Percentiles rank a stretch among this genome's conserved stretches.
phyloP scores from a whole-genome alignment of 495 filamentous ascomycete species.

The Lophium mytilinum region DNA sequence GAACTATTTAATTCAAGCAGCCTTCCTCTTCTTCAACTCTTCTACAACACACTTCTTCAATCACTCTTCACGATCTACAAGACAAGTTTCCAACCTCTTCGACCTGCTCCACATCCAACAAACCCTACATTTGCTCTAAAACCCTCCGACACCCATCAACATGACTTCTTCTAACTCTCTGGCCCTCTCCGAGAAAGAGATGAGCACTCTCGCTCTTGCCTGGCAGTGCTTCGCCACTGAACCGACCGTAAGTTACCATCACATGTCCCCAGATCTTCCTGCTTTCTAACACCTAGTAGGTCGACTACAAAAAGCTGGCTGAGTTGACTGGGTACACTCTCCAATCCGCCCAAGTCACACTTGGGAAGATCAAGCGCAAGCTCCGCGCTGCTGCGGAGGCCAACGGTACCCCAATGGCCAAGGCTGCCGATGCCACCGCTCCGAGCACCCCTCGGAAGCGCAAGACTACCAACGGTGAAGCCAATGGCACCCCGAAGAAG shows the following conservation, averaged over 20 bases:
- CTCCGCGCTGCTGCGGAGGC: slow-evolving; percentile 1
- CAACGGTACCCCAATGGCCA: not conserved
- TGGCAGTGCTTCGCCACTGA: slow-evolving; percentile 23
- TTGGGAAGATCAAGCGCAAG: slow-evolving; percentile 22
- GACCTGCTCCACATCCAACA: too few relatives aligned
- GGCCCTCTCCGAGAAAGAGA: not conserved
- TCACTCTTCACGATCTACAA: not conserved
- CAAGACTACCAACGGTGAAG: slow-evolving; percentile 1
- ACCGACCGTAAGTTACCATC: slow-evolving; percentile 15
- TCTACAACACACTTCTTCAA: not conserved
- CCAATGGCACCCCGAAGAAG: not conserved
- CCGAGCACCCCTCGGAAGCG: not conserved
- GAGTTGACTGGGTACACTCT: slow-evolving; percentile 13
- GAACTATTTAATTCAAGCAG: too few relatives aligned
- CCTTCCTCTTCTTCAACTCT: not conserved
- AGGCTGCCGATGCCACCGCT: not conserved
- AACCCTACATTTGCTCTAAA: not conserved
- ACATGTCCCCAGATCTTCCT: not conserved
- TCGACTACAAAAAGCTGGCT: slow-evolving; percentile 22
- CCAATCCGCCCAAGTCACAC: slow-evolving; percentile 10
- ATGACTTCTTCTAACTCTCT: not conserved
- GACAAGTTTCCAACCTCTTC: not conserved
- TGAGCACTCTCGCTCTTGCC: slow-evolving; percentile 10
- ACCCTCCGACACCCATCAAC: not conserved
- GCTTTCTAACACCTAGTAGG: slow-evolving; percentile 5